phyloP scores from a whole-genome alignment of 495 filamentous ascomycete species.

The Thermochaetoides thermophila region DNA sequence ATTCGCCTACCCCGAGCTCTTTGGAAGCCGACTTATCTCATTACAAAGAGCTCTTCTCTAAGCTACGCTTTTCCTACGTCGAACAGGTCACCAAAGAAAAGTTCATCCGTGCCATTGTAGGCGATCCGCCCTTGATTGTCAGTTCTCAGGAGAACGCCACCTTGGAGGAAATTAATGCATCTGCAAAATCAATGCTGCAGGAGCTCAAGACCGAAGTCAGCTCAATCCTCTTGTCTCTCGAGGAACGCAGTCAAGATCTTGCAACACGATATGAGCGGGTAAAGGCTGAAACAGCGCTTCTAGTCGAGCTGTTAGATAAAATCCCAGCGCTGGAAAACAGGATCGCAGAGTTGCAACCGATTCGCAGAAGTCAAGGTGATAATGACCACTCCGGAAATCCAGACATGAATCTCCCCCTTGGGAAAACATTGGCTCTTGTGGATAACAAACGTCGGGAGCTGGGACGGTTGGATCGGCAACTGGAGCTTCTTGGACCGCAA shows the following conservation, averaged over 20 bases:
- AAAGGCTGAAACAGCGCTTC: conserved; percentile 41
- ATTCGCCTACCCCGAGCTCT: conserved; percentile 55
- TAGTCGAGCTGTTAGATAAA: conserved; percentile 46
- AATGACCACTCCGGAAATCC: too few relatives aligned
- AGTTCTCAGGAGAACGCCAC: conserved; percentile 69
- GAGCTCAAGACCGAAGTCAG: conserved; percentile 65
- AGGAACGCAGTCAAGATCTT: conserved; percentile 49
- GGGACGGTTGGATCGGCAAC: conserved; percentile 48
- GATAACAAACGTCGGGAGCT: conserved; percentile 45
- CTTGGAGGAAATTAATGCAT: conserved; percentile 53
- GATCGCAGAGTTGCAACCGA: conserved; percentile 36
- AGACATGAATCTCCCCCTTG: conserved; percentile 39
- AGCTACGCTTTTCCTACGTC: conserved; percentile 87
- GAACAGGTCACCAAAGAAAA: conserved; percentile 73
- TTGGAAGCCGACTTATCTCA: conserved; percentile 77
- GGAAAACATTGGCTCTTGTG: conserved; percentile 43
- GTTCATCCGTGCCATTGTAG: conserved; percentile 63
- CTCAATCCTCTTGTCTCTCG: conserved; percentile 56
- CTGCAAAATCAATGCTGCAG: conserved; percentile 62
- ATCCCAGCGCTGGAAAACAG: conserved; percentile 46
- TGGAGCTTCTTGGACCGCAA: conserved; percentile 47
- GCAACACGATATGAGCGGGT: conserved; percentile 44
- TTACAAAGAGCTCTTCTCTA: conserved; percentile 89
- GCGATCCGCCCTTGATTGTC: conserved; percentile 74
- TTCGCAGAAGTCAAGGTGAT: too few relatives aligned